These are phyloP conservation scores for Melaleuca alternifolia DNA, from an alignment of 345 rosid genomes.

Conservation along the genomic window DNA sequence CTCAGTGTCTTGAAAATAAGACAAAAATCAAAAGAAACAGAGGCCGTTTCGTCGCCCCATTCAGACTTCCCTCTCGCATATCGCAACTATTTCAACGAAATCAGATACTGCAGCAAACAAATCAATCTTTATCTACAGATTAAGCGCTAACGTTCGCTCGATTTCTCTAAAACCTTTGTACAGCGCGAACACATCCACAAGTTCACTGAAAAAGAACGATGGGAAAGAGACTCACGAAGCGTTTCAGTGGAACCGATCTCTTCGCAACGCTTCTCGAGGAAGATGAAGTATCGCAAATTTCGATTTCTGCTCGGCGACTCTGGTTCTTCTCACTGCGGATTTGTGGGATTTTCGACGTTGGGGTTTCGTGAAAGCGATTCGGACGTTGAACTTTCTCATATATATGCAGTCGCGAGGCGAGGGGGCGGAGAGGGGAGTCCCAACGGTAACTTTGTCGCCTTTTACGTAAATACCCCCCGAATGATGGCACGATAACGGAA, in stretches of 20 bases:
- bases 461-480: slow-evolving; percentile 1
- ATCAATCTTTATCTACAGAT: not conserved
- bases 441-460: not conserved
- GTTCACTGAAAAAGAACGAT: not conserved
- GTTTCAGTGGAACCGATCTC: not conserved
- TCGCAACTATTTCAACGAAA: not conserved
- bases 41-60: not conserved
- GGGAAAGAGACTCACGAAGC: not conserved
- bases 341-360: not conserved
- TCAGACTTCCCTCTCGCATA: not conserved
- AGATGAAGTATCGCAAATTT: not conserved
- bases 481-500: not conserved
- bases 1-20: not conserved
- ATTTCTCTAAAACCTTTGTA: not conserved
- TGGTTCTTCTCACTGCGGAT: not conserved
- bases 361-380: not conserved
- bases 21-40: not conserved
- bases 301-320: not conserved
- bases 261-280: not conserved
- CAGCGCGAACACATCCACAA: not conserved
- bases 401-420: not conserved
- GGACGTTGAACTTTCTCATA: not conserved
- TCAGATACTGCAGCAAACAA: not conserved
- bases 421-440: not conserved
- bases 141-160: not conserved